These are phyloP conservation scores for Prunus salicina DNA, from an alignment of 306 rosid species.

Conservation along the genomic window DNA sequence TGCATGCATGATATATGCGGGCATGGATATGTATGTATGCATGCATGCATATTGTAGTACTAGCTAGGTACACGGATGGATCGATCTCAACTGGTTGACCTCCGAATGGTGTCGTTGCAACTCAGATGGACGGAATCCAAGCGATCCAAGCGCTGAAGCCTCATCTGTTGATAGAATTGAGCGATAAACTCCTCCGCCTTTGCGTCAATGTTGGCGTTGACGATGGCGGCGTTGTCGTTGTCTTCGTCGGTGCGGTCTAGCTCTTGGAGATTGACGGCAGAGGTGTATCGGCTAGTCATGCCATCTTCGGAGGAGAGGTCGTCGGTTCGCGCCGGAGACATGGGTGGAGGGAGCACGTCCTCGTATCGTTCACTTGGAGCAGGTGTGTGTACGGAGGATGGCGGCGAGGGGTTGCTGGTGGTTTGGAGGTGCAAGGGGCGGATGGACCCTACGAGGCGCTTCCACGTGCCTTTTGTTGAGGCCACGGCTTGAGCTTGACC, in stretches of 20 bases:
- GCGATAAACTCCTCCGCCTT: conserved; percentile 81
- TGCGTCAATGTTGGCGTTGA: conserved; percentile 41
- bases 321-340: conserved; percentile 12
- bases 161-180: conserved; percentile 62
- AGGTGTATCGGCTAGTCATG: conserved; percentile 36
- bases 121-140: conserved; percentile 20
- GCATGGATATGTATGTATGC: background rate
- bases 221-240: background rate
- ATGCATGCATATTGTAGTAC: background rate
- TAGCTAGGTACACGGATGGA: background rate
- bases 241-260: conserved; percentile 18
- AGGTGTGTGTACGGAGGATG: background rate
- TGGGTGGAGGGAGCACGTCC: conserved; percentile 2
- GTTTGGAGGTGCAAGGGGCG: conserved; percentile 60
- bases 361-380: background rate
- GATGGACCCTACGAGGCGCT: conserved; percentile 45
- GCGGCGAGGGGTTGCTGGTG: conserved; percentile 16
- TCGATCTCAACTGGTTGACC: conserved; percentile 44
- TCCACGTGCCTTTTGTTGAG: conserved; percentile 37
- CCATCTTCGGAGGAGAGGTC: conserved; percentile 8
- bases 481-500: background rate
- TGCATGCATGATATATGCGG: too few relatives aligned
- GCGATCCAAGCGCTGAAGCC: conserved; percentile 46
- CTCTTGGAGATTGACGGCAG: conserved; percentile 53
- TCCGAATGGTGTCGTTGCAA: conserved; percentile 29